These are phyloP conservation scores for Lentinula guzmanii DNA, from an alignment of 768 basidiomycete genomes.

Conservation along the genomic window DNA sequence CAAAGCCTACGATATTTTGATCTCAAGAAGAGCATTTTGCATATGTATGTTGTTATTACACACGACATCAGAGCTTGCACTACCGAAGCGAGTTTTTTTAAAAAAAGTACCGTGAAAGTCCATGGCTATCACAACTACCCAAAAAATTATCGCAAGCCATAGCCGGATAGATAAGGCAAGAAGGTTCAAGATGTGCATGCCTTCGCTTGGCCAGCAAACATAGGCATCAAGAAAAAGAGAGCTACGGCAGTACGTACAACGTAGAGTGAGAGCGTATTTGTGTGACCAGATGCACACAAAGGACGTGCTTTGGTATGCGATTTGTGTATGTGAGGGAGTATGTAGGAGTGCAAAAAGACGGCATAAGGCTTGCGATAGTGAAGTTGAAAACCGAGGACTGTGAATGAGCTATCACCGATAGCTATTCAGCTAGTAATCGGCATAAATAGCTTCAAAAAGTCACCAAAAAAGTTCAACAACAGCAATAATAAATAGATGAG, in stretches of 20 bases:
- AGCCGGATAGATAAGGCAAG: not conserved
- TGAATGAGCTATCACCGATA: conserved; percentile 5
- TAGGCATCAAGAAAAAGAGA: not conserved
- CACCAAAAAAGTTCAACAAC: not conserved
- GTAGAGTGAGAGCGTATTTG: not conserved
- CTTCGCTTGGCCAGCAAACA: conserved; percentile 5
- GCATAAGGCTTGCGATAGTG: conserved; percentile 1
- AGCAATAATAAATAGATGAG: not conserved
- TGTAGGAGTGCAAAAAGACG: not conserved
- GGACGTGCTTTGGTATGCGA: not conserved
- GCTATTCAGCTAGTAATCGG: conserved; percentile 1
- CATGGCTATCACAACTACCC: not conserved
- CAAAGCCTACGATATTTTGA: too few species aligned
- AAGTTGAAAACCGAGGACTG: conserved; percentile 1
- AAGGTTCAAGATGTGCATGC: not conserved
- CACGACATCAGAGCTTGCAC: too few species aligned
- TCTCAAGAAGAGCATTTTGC: too few species aligned
- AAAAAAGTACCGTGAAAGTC: not conserved
- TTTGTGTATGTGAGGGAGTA: not conserved
- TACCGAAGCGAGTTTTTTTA: too few species aligned
- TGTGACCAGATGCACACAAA: not conserved
- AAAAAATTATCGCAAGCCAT: conserved; percentile 5
- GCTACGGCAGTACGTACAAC: not conserved
- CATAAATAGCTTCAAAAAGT: conserved; percentile 4
- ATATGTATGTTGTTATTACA: too few species aligned